These are phyloP conservation scores for Collybia sordida DNA, from an alignment of 768 basidiomycete genomes.

Conservation along the genomic window DNA sequence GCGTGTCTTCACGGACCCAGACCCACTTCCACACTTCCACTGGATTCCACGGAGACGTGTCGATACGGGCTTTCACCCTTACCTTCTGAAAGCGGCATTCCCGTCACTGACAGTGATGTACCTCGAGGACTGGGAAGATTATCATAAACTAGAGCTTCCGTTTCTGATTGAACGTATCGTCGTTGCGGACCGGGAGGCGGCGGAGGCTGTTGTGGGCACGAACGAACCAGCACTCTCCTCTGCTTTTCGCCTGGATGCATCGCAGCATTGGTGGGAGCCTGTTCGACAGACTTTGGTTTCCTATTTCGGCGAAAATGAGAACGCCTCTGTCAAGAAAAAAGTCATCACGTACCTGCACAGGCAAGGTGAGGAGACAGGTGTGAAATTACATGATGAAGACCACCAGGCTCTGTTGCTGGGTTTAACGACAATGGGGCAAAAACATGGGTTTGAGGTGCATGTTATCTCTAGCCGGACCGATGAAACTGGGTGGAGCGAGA, in stretches of 20 bases:
- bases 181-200: conserved; percentile 74
- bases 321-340: conserved; percentile 29
- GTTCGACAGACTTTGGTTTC: conserved; percentile 40
- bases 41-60: conserved; percentile 43
- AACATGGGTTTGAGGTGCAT: conserved; percentile 54
- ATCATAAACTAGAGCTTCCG: conserved; percentile 62
- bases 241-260: conserved; percentile 41
- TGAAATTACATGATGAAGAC: conserved; percentile 52
- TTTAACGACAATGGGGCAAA: conserved; percentile 49
- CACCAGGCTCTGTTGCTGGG: conserved; percentile 63
- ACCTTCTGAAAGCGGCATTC: conserved; percentile 71
- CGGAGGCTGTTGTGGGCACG: conserved; percentile 27
- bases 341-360: conserved; percentile 69
- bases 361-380: conserved; percentile 50
- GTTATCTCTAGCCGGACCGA: conserved; percentile 49
- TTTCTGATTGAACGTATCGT: conserved; percentile 77
- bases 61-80: conserved; percentile 70
- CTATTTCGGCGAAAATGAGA: conserved; percentile 38
- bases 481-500: conserved; percentile 56
- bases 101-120: conserved; percentile 69
- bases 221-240: conserved; percentile 43
- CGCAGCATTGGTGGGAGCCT: conserved; percentile 72
- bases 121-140: conserved; percentile 76
- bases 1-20: conserved; percentile 54
- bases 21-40: conserved; percentile 32